Evolutionary conservation across 495 filamentous ascomycete species (phyloP), one percentile per base, ranked within the genome.

Genomic region (Lentithecium fluviatile): DNA sequence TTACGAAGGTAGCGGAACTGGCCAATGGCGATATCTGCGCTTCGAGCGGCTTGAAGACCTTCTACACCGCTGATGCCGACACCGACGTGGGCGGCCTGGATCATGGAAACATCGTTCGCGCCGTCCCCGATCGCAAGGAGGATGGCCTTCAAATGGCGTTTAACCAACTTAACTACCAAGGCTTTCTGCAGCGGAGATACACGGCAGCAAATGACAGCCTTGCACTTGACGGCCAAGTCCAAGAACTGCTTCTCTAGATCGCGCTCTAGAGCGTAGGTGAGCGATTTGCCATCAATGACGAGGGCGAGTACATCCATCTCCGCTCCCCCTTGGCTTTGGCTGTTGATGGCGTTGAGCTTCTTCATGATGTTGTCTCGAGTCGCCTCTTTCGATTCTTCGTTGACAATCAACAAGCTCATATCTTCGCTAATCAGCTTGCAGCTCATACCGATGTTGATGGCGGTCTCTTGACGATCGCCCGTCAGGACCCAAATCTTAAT

Each of bases 381-480:
- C 15, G 83, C 88, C 24, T 76, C 73, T 10, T 89, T 76, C 26
- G 70, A 82, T 52, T 96, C 91, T 70, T 99, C 93, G 67, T 99
- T 99, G 68, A 99, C 80, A 70, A 99, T 95, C 52, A 99, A 78
- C 12, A 99, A 79, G 56, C 92, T 95, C 95, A 99, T 99, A 63
- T 99, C 95, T 73, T 99, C 95, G 47, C 91, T 96, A 45, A 99
- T 91, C 23, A 99, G 81, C 77, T 97, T 97, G 75, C 95, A 99
- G 69, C 90, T 96, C 95, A 99, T 99, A 57, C 95, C 95, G 68
- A 99, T 99, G 70, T 99, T 99, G 78, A 99, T 99, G 49, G 95
- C 95, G 47, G 95, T 99, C 72, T 99, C 95, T 72, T 99, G 95
- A 69, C 95, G 82, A 78, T 99, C 95, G 68, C 95, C 95, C 38